phyloP scores from a whole-genome alignment of 805 yeast species.

The Ogataea haglerorum region DNA sequence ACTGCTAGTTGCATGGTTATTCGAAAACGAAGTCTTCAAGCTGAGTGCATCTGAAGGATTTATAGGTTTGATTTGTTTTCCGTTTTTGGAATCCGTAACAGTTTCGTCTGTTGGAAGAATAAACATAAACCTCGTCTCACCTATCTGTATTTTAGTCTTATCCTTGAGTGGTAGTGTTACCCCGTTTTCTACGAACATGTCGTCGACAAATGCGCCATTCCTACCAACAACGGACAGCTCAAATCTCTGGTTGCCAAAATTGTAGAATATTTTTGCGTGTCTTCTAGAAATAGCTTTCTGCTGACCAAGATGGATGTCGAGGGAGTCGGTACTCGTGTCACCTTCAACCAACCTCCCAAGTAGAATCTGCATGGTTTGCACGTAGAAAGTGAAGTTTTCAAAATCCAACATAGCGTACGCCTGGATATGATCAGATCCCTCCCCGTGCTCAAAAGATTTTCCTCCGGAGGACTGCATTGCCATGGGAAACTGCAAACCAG shows the following conservation, averaged over 20 bases:
- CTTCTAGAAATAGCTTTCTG: constrained; percentile 90
- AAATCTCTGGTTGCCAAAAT: constrained; percentile 92
- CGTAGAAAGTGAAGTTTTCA: constrained; percentile 89
- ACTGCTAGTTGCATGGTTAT: constrained; percentile 16
- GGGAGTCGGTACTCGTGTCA: constrained; percentile 50
- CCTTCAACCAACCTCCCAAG: constrained; percentile 86
- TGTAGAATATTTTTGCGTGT: constrained; percentile 94
- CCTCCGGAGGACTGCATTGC: constrained; percentile 36
- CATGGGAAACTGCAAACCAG: constrained; percentile 17
- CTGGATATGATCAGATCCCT: constrained; percentile 37
- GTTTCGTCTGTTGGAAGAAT: constrained; percentile 69
- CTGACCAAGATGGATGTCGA: constrained; percentile 90
- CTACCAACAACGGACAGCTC: constrained; percentile 90
- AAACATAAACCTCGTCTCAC: constrained; percentile 85
- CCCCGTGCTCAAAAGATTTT: constrained; percentile 3
- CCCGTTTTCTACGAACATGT: constrained; percentile 82
- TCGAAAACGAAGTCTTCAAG: constrained; percentile 47
- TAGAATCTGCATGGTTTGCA: constrained; percentile 91
- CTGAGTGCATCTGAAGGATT: constrained; percentile 64
- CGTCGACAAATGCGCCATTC: constrained; percentile 96
- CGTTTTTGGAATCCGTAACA: constrained; percentile 21
- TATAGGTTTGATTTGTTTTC: constrained; percentile 30
- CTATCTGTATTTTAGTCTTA: constrained; percentile 85
- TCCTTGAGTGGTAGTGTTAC: constrained; percentile 84
- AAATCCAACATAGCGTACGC: constrained; percentile 82